Percentiles rank a stretch among this genome's conserved stretches.
These are phyloP conservation scores for Erythrobasidium yunnanense DNA, from an alignment of 768 basidiomycete genomes.

Conservation along the genomic window DNA sequence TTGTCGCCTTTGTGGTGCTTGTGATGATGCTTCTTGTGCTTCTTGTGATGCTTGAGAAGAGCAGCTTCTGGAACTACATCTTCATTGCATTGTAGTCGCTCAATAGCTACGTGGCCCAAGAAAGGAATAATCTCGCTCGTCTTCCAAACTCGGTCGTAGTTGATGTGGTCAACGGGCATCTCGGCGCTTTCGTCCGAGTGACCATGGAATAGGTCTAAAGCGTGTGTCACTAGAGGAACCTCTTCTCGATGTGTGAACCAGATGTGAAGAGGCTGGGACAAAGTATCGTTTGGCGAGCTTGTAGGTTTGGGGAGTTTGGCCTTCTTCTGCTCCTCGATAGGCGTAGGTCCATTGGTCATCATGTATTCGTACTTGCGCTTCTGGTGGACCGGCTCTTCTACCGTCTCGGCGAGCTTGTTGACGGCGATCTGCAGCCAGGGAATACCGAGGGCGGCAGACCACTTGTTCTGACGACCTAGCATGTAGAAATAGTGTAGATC, in stretches of 20 bases:
- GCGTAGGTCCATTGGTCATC: too few relatives aligned
- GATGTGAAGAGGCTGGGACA: slow-evolving; percentile 43
- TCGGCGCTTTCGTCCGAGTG: slow-evolving; percentile 2
- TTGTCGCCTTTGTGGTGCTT: not conserved
- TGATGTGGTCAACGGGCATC: slow-evolving; percentile 31
- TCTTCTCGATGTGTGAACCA: slow-evolving; percentile 46
- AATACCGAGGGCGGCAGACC: slow-evolving; percentile 28
- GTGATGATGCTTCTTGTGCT: not conserved
- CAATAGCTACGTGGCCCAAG: slow-evolving; percentile 44
- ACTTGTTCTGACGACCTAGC: slow-evolving; percentile 3
- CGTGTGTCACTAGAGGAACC: slow-evolving; percentile 42
- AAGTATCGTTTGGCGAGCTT: slow-evolving; percentile 43
- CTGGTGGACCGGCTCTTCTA: too few relatives aligned
- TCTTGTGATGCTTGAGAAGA: not conserved
- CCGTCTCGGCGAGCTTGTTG: too few relatives aligned
- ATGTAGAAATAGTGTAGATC: slow-evolving; percentile 19
- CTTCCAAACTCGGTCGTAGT: slow-evolving; percentile 40
- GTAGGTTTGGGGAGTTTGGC: slow-evolving; percentile 40
- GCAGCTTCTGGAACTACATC: slow-evolving; percentile 13
- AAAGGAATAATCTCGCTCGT: slow-evolving; percentile 44
- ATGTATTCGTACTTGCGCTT: too few relatives aligned
- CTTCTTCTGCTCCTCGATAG: not conserved
- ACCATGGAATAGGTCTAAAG: slow-evolving; percentile 44
- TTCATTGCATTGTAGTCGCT: slow-evolving; percentile 39
- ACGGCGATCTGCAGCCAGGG: slow-evolving; percentile 23